Percentiles rank a stretch among this genome's conserved stretches.
These are phyloP conservation scores for Flaveria linearis DNA, from an alignment of 129 eudicot species.

Conservation along the genomic window DNA sequence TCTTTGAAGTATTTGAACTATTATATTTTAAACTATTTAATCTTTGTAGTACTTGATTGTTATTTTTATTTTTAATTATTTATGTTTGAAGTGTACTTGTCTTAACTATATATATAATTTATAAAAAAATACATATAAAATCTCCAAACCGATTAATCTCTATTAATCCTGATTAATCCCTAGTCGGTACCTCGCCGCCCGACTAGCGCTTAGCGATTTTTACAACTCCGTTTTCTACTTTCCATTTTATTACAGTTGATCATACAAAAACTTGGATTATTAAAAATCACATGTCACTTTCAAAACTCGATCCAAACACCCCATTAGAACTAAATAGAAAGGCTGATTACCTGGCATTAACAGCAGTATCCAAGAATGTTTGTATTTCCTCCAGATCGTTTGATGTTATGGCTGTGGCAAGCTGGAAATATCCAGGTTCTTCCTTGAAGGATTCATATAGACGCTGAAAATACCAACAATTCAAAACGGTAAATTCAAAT, in stretches of 20 bases:
- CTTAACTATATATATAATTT: no score
- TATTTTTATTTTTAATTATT: no score
- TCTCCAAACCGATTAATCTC: no score
- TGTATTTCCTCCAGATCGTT: constrained; percentile 92
- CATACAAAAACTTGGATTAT: background rate
- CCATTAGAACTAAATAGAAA: constrained; percentile 2
- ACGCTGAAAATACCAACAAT: constrained; percentile 43
- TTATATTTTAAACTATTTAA: no score
- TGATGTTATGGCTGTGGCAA: constrained; percentile 45
- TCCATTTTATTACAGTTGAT: background rate
- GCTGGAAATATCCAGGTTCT: constrained; percentile 52
- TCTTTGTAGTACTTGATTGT: no score
- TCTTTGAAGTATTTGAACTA: no score
- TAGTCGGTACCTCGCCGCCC: no score
- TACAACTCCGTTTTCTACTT: background rate
- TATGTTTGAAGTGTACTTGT: no score
- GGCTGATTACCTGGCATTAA: constrained; percentile 59
- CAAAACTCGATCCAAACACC: background rate
- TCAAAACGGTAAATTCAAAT: background rate
- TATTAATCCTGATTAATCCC: no score
- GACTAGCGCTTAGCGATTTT: no score
- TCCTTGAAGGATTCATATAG: constrained; percentile 77
- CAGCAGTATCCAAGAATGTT: constrained; percentile 78
- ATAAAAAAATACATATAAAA: no score
- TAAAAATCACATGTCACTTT: background rate